A percentile compares a stretch with the other conserved stretches of the same genome.
Evolutionary conservation across 163 green algal species (phyloP).

Genomic region (Chlorella variabilis): DNA sequence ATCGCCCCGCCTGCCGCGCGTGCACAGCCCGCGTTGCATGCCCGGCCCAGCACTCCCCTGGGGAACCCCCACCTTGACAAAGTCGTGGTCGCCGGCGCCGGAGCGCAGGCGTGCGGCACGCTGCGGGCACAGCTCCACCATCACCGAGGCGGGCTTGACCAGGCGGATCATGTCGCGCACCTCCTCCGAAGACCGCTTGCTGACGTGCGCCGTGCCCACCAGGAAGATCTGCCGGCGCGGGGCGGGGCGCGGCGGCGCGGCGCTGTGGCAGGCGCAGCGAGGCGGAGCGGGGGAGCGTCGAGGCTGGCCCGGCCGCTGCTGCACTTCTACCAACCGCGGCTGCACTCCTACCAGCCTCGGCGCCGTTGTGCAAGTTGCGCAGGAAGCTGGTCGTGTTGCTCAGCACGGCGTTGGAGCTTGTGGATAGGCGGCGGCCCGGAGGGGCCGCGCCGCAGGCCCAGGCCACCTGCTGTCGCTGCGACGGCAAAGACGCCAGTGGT

Average conservation of each 20-base stretch:
- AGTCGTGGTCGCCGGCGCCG: slow-evolving; percentile 5
- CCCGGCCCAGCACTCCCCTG: neutral
- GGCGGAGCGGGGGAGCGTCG: no score
- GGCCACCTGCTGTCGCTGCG: no score
- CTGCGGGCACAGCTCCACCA: slow-evolving; percentile 61
- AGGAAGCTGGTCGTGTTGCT: slow-evolving; percentile 47
- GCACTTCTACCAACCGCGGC: no score
- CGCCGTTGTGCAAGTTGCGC: slow-evolving; percentile 52
- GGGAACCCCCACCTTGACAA: slow-evolving; percentile 13
- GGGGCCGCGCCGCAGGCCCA: no score
- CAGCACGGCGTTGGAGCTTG: slow-evolving; percentile 7
- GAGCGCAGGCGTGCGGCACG: slow-evolving; percentile 16
- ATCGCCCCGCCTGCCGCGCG: no score
- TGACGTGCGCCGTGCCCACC: slow-evolving; percentile 65
- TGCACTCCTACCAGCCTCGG: no score
- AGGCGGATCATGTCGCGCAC: slow-evolving; percentile 53
- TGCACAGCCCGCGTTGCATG: no score
- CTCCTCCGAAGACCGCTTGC: slow-evolving; percentile 47
- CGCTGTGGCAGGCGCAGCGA: neutral
- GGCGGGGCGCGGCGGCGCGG: neutral
- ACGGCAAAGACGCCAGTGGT: no score
- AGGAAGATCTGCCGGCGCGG: slow-evolving; percentile 52
- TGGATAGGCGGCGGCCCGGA: neutral
- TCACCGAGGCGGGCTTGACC: slow-evolving; percentile 55
- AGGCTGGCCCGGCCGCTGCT: no score